These are phyloP conservation scores for Rhodotorula sp. DNA, from an alignment of 1,284 basidiomycete genomes.

Conservation along the genomic window DNA sequence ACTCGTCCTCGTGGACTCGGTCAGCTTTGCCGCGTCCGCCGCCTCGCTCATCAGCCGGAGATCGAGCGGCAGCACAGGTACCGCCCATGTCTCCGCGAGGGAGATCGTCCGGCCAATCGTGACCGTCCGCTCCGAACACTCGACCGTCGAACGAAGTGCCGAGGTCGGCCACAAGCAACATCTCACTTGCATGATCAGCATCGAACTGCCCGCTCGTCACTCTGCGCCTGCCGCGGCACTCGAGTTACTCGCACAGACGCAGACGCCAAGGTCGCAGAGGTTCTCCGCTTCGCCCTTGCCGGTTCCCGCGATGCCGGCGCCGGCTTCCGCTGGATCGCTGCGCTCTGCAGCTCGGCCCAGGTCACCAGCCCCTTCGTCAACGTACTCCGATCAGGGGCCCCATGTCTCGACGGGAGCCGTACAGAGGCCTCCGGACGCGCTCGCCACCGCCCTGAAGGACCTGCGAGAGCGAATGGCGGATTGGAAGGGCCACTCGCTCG, in stretches of 20 bases:
- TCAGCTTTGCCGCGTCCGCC: neutral
- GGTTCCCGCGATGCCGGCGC: neutral
- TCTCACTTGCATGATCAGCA: conserved; percentile 49
- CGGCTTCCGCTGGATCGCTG: neutral
- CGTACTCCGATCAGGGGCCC: conserved; percentile 10
- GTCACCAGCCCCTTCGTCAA: conserved; percentile 26
- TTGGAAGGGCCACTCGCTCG: conserved; percentile 88
- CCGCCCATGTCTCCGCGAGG: neutral
- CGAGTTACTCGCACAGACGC: neutral
- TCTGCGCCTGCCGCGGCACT: conserved; percentile 8
- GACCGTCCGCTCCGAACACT: conserved; percentile 48
- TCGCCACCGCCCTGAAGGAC: conserved; percentile 67
- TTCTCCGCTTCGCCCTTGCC: neutral
- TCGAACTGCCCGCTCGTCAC: conserved; percentile 47
- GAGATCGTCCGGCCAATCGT: conserved; percentile 44
- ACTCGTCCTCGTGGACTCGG: conserved; percentile 17
- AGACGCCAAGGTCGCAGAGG: no score
- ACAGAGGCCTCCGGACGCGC: conserved; percentile 45
- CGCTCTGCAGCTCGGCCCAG: conserved; percentile 16
- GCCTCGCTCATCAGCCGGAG: neutral
- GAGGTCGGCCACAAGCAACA: conserved; percentile 47
- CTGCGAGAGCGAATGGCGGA: conserved; percentile 82
- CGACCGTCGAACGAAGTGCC: conserved; percentile 45
- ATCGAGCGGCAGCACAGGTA: conserved; percentile 10
- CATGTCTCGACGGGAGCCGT: conserved; percentile 54